These are phyloP conservation scores for Gossypium armourianum DNA, from an alignment of 441 rosid species.

Conservation along the genomic window DNA sequence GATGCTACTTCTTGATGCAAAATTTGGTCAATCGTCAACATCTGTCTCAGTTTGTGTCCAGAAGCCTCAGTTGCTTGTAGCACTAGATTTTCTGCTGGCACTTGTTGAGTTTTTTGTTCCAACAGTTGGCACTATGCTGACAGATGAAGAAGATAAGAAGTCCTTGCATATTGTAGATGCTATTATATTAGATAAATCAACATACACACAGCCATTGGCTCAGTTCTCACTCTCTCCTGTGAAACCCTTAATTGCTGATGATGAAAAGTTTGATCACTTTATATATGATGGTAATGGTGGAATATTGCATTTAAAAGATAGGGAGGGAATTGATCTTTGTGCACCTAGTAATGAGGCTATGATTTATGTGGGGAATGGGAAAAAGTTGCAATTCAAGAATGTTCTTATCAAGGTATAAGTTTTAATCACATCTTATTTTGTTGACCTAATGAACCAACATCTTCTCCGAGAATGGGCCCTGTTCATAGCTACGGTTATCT, in stretches of 20 bases:
- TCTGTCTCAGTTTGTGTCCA: constrained; percentile 56
- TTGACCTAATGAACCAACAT: constrained; percentile 1
- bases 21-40: constrained; percentile 54
- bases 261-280: constrained; percentile 60
- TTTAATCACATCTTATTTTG: background rate
- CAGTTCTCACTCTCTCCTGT: constrained; percentile 66
- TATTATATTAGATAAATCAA: constrained; percentile 50
- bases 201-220: constrained; percentile 50
- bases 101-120: constrained; percentile 91
- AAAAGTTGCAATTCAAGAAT: constrained; percentile 71
- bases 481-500: constrained; percentile 12
- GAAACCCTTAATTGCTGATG: constrained; percentile 75
- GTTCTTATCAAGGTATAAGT: constrained; percentile 60
- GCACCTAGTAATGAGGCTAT: constrained; percentile 61
- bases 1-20: constrained; percentile 88
- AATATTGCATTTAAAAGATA: constrained; percentile 54
- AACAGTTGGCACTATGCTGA: constrained; percentile 50
- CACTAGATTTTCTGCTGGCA: constrained; percentile 88
- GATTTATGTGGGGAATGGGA: constrained; percentile 70
- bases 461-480: background rate
- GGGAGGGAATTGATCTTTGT: constrained; percentile 48
- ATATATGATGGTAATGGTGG: constrained; percentile 92
- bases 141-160: constrained; percentile 58
- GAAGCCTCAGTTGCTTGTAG: constrained; percentile 90
- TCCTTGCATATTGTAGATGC: constrained; percentile 44